Conservation (phyloP, 306 rosid genomes). For the Begonia loranthoides region DNA sequence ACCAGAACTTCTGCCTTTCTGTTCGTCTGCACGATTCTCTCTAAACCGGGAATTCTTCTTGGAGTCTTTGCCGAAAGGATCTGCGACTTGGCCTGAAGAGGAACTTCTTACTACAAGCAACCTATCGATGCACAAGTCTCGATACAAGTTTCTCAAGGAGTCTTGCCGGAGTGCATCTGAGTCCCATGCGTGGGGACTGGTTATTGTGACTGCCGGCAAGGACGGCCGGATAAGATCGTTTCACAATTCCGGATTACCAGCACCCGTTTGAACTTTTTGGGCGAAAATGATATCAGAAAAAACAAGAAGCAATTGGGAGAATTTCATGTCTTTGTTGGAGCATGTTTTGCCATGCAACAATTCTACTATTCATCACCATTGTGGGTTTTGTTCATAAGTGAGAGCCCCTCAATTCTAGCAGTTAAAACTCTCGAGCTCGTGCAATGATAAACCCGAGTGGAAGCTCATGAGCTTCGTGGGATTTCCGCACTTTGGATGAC, state of each 20-base stretch:
- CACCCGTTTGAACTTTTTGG: slow-evolving; percentile 29
- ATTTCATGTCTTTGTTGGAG: too few species aligned
- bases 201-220: slow-evolving; percentile 87
- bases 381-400: too few species aligned
- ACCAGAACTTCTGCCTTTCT: slow-evolving; percentile 20
- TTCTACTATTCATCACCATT: too few species aligned
- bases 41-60: slow-evolving; percentile 49
- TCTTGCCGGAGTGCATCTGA: slow-evolving; percentile 54
- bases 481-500: too few species aligned
- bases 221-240: slow-evolving; percentile 85
- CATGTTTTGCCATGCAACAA: too few species aligned
- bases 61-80: slow-evolving; percentile 72
- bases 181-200: slow-evolving; percentile 93
- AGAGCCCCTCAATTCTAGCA: too few species aligned
- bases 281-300: too few species aligned
- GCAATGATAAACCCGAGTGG: too few species aligned
- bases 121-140: slow-evolving; percentile 37
- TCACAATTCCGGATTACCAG: slow-evolving; percentile 79
- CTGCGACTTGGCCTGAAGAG: slow-evolving; percentile 99
- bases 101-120: slow-evolving; percentile 42
- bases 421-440: too few species aligned
- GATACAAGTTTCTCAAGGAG: slow-evolving; percentile 59
- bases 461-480: too few species aligned
- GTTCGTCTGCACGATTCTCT: slow-evolving; percentile 46
- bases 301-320: too few species aligned